phyloP scores from a whole-genome alignment of 768 basidiomycete species.

The Lactifluus hygrophoroides region DNA sequence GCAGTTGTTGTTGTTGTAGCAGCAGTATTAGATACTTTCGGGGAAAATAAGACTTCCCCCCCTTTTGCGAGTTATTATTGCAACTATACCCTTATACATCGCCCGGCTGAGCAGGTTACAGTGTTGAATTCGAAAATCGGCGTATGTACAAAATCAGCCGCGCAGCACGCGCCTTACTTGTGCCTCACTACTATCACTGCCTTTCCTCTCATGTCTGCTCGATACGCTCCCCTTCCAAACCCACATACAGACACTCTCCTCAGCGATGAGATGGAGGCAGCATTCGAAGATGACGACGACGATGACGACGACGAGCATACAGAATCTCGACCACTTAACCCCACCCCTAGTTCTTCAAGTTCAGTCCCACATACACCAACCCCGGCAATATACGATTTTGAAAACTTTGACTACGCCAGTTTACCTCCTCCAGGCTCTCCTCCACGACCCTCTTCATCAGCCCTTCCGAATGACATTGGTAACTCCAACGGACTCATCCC shows the following conservation, averaged over 20 bases:
- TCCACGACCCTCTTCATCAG: conserved; percentile 50
- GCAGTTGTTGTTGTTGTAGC: not conserved
- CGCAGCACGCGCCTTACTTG: no score
- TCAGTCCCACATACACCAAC: conserved; percentile 20
- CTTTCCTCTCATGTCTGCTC: conserved; percentile 35
- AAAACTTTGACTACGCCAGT: conserved; percentile 64
- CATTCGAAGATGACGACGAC: conserved; percentile 75
- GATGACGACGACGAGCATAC: conserved; percentile 48
- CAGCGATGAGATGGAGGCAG: conserved; percentile 71
- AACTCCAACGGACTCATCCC: conserved; percentile 71
- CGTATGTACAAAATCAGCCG: no score
- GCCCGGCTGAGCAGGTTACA: no score
- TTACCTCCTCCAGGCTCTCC: conserved; percentile 81
- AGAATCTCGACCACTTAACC: conserved; percentile 48
- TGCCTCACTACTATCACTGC: no score
- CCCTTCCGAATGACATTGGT: conserved; percentile 62
- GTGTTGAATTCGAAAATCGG: no score
- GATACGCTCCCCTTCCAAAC: conserved; percentile 64
- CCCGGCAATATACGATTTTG: conserved; percentile 61
- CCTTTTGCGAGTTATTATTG: not conserved
- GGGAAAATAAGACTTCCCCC: no score
- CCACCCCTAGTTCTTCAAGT: conserved; percentile 22
- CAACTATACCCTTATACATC: no score
- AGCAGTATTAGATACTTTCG: not conserved
- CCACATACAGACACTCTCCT: conserved; percentile 40